These are phyloP conservation scores for Pseudocercospora macadamiae DNA, from an alignment of 2,329 filamentous ascomycete genomes.

Conservation along the genomic window DNA sequence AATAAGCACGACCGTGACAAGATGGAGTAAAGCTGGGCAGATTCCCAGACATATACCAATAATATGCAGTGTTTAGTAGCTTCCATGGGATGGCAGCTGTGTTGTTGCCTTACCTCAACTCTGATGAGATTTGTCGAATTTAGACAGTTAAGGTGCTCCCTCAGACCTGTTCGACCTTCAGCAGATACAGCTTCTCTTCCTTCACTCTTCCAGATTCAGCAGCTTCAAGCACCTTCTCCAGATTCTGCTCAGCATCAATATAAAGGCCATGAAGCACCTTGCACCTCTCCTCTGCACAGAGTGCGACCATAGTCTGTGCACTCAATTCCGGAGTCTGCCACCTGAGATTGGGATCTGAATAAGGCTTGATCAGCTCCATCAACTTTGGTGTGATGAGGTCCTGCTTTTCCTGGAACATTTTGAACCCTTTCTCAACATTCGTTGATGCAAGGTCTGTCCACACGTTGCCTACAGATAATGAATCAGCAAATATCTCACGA, in stretches of 20 bases:
- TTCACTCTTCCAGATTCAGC: slow-evolving; percentile 10
- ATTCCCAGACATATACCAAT: too few species aligned
- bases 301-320: slow-evolving; percentile 8
- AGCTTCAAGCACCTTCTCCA: slow-evolving; percentile 8
- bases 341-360: neutral
- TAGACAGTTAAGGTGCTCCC: neutral
- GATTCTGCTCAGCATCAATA: slow-evolving; percentile 13
- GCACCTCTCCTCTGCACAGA: slow-evolving; percentile 16
- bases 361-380: neutral
- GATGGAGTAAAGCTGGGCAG: too few species aligned
- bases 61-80: too few species aligned
- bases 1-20: too few species aligned
- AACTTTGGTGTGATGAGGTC: neutral
- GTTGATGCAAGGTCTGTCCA: neutral
- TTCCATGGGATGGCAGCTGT: too few species aligned
- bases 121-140: too few species aligned
- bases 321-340: slow-evolving; percentile 8
- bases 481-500: neutral
- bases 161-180: slow-evolving; percentile 13
- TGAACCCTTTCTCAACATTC: neutral
- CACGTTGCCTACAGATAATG: neutral
- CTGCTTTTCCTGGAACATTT: neutral
- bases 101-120: too few species aligned
- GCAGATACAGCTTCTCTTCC: slow-evolving; percentile 12
- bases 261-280: slow-evolving; percentile 7